Percentiles rank a stretch among this genome's conserved stretches.
Evolutionary conservation across 768 basidiomycete genomes (phyloP).

Genomic region (Suillus tomentosus): DNA sequence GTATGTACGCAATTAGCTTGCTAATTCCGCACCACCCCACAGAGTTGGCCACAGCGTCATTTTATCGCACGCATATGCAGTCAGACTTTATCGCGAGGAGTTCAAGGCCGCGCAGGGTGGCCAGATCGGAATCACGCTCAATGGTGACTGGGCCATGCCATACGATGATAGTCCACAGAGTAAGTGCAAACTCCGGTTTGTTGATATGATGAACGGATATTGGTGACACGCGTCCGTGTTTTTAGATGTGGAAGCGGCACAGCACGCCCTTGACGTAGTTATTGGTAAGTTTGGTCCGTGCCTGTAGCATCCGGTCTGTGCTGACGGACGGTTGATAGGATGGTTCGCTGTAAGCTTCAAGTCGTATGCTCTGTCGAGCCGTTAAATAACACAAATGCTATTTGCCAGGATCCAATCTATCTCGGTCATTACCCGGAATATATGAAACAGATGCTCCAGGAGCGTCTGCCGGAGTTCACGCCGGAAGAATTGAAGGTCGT

Average conservation of each 20-base stretch:
- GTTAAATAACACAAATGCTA: background rate
- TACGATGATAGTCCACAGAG: constrained; percentile 70
- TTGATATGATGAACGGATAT: background rate
- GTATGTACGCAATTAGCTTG: background rate
- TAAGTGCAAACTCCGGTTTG: constrained; percentile 34
- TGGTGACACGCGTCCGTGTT: constrained; percentile 12
- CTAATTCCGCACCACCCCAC: constrained; percentile 15
- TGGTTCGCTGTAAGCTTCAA: constrained; percentile 54
- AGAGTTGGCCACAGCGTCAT: constrained; percentile 71
- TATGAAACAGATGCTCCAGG: constrained; percentile 56
- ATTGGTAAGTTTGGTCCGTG: constrained; percentile 54
- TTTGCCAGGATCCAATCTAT: constrained; percentile 61
- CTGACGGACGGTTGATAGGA: constrained; percentile 37
- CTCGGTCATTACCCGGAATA: constrained; percentile 67
- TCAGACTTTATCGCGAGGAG: constrained; percentile 64
- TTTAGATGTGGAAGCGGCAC: constrained; percentile 66
- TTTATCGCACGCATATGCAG: constrained; percentile 67
- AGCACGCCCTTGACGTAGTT: constrained; percentile 70
- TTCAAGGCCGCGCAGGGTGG: constrained; percentile 67
- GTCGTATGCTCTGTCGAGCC: background rate
- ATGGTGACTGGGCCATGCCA: constrained; percentile 76
- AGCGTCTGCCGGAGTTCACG: constrained; percentile 61
- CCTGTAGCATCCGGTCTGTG: constrained; percentile 23
- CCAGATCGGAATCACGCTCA: constrained; percentile 77
- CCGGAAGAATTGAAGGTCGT: constrained; percentile 57